These are phyloP conservation scores for Noccaea bulbosa DNA, from an alignment of 345 rosid genomes.

Conservation along the genomic window DNA sequence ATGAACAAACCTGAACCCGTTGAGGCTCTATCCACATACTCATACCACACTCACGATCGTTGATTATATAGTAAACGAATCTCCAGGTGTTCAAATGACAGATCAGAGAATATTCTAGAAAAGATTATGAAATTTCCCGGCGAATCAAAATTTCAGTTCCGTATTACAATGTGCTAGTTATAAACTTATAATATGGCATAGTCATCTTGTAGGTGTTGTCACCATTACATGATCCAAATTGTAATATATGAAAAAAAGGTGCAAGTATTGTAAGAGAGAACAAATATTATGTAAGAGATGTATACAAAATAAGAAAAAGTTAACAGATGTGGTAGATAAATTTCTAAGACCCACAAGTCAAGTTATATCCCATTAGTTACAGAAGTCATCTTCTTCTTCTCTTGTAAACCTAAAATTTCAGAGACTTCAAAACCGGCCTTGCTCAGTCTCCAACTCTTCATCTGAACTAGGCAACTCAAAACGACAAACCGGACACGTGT, in stretches of 20 bases:
- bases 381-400: conserved; percentile 12
- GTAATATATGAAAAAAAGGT: background rate
- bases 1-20: conserved; percentile 19
- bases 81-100: background rate
- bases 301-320: background rate
- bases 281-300: background rate
- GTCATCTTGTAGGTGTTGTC: background rate
- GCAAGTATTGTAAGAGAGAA: background rate
- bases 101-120: background rate
- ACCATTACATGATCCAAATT: background rate
- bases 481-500: conserved; percentile 95
- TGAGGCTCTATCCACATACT: conserved; percentile 24
- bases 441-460: conserved; percentile 43
- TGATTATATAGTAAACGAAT: conserved; percentile 10
- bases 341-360: conserved; percentile 8
- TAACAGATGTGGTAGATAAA: background rate
- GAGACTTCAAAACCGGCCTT: conserved; percentile 24
- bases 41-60: conserved; percentile 7
- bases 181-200: background rate
- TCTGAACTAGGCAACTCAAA: conserved; percentile 74
- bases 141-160: too few species aligned
- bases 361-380: conserved; percentile 16
- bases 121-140: too few species aligned
- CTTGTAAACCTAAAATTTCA: conserved; percentile 9
- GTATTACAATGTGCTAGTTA: background rate